phyloP scores from a whole-genome alignment of 176 grass and related monocot genomes.

The Saccharum spontaneum region DNA sequence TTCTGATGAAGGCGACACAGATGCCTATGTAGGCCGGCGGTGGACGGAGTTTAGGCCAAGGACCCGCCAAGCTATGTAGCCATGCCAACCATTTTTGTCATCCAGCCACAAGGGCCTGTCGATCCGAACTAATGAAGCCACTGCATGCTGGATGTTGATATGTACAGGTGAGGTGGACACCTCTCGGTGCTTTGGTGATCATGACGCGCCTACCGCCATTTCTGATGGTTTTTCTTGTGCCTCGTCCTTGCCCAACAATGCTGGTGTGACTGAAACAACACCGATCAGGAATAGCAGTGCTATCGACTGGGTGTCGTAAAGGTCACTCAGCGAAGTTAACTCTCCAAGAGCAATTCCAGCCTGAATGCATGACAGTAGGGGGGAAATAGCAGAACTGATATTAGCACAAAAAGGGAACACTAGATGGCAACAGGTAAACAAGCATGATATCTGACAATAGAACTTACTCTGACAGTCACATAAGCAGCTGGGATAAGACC shows the following conservation, averaged over 20 bases:
- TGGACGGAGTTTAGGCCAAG: slow-evolving; percentile 4
- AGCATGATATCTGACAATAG: background rate
- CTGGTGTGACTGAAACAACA: slow-evolving; percentile 82
- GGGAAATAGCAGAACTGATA: background rate
- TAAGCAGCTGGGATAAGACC: slow-evolving; percentile 93
- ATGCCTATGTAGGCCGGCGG: background rate
- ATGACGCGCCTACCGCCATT: slow-evolving; percentile 25
- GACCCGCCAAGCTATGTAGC: background rate
- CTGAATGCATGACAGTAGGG: slow-evolving; percentile 39
- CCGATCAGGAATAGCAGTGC: slow-evolving; percentile 86
- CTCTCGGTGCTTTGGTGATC: slow-evolving; percentile 12
- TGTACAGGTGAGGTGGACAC: slow-evolving; percentile 45
- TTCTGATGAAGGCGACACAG: slow-evolving; percentile 15
- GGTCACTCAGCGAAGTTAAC: slow-evolving; percentile 75
- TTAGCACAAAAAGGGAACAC: background rate
- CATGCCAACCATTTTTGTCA: background rate
- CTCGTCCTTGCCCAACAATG: slow-evolving; percentile 70
- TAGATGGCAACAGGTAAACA: background rate
- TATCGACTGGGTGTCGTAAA: slow-evolving; percentile 92
- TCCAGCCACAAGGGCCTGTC: background rate
- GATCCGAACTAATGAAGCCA: slow-evolving; percentile 25
- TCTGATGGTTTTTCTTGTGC: slow-evolving; percentile 44
- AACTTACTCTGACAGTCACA: slow-evolving; percentile 79
- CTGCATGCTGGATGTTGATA: slow-evolving; percentile 41
- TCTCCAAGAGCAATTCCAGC: slow-evolving; percentile 95